These are phyloP conservation scores for Salix purpurea DNA, from an alignment of 345 rosid genomes.

Conservation along the genomic window DNA sequence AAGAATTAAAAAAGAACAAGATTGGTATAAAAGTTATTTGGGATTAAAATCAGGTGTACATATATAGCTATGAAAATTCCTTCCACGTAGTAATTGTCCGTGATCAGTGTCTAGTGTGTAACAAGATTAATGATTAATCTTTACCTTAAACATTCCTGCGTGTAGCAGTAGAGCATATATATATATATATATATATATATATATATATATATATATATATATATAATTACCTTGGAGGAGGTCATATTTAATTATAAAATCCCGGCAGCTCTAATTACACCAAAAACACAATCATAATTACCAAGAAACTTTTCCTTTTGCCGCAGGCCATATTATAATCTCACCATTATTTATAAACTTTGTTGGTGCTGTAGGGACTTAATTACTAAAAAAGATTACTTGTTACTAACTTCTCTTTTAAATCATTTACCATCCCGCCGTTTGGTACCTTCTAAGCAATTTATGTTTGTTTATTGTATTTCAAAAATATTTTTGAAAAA, in stretches of 20 bases:
- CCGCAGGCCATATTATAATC: not conserved
- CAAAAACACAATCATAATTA: constrained; percentile 2
- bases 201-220: too few species aligned
- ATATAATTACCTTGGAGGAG: not conserved
- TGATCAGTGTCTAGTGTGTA: not conserved
- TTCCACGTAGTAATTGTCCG: not conserved
- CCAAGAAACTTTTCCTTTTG: not conserved
- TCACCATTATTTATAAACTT: not conserved
- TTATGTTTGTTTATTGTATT: too few species aligned
- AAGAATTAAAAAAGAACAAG: too few species aligned
- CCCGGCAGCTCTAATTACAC: not conserved
- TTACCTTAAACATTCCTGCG: not conserved
- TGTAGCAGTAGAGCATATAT: not conserved
- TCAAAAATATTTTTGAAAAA: too few species aligned
- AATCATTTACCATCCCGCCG: constrained; percentile 25
- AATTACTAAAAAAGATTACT: not conserved
- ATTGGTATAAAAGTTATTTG: not conserved
- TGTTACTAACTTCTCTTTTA: not conserved
- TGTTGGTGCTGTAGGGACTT: not conserved
- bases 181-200: too few species aligned
- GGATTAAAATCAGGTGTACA: not conserved
- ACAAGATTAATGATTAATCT: not conserved
- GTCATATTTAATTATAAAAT: not conserved
- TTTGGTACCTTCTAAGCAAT: not conserved
- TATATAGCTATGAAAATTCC: not conserved